A percentile compares a stretch with the other conserved stretches of the same genome.
Conservation (phyloP, 257 asterid species). For the Primulina eburnea region DNA sequence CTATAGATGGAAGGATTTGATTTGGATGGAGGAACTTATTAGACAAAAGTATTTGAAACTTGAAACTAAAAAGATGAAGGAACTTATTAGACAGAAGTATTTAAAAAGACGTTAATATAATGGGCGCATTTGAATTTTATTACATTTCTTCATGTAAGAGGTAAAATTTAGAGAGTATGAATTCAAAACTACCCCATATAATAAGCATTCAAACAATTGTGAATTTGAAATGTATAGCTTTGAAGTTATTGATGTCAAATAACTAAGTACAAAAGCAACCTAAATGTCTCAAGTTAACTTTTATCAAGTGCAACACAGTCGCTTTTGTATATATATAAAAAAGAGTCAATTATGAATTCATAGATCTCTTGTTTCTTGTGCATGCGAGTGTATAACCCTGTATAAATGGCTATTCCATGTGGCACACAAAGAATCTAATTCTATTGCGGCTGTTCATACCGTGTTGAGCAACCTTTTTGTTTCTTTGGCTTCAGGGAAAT, state of each 20-base stretch:
- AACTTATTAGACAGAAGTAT: too few relatives aligned
- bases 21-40: neutral
- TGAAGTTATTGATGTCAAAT: too few relatives aligned
- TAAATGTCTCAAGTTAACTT: too few relatives aligned
- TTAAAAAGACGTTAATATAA: neutral
- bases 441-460: neutral
- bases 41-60: neutral
- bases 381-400: neutral
- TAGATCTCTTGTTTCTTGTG: neutral
- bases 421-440: neutral
- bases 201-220: neutral
- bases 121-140: neutral
- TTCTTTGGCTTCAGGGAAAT: constrained; percentile 48
- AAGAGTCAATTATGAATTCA: neutral
- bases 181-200: neutral
- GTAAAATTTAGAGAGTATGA: neutral
- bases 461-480: neutral
- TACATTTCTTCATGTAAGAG: neutral
- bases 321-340: too few relatives aligned
- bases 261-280: too few relatives aligned
- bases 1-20: neutral
- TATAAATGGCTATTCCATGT: neutral
- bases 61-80: neutral
- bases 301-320: too few relatives aligned
- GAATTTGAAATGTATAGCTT: neutral